Percentiles rank a stretch among this genome's conserved stretches.
Conservation (phyloP, 176 grass and related monocot species). For the Carex littledalei region DNA sequence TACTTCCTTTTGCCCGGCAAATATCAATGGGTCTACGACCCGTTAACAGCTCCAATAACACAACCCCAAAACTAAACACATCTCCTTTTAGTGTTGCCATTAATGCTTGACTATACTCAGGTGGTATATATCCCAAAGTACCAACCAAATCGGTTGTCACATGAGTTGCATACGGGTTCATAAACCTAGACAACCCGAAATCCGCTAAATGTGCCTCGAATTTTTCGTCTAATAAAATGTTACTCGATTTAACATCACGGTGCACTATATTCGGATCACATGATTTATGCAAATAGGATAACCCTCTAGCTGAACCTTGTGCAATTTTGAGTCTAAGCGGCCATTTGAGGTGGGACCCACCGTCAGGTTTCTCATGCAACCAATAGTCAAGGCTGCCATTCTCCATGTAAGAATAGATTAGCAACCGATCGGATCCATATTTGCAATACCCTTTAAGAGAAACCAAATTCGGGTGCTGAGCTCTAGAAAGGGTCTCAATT, state of each 20-base stretch:
- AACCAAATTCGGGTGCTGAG: slow-evolving; percentile 86
- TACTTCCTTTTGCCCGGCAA: slow-evolving; percentile 54
- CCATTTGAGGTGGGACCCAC: slow-evolving; percentile 74
- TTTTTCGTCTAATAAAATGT: slow-evolving; percentile 83
- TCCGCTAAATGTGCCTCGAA: slow-evolving; percentile 89
- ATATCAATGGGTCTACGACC: slow-evolving; percentile 73
- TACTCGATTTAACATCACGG: slow-evolving; percentile 88
- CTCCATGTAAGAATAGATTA: slow-evolving; percentile 95
- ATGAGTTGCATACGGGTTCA: slow-evolving; percentile 87
- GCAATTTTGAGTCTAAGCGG: slow-evolving; percentile 73
- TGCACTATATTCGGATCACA: slow-evolving; percentile 94
- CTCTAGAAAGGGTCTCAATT: slow-evolving; percentile 80
- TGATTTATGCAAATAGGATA: slow-evolving; percentile 86
- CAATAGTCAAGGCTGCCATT: slow-evolving; percentile 94
- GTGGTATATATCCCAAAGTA: slow-evolving; percentile 87
- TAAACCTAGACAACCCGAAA: slow-evolving; percentile 87
- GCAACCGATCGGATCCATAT: slow-evolving; percentile 68
- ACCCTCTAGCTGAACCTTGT: slow-evolving; percentile 73
- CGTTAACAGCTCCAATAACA: slow-evolving; percentile 75
- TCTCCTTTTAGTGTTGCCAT: slow-evolving; percentile 81
- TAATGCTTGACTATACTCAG: slow-evolving; percentile 74
- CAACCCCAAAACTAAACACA: slow-evolving; percentile 87
- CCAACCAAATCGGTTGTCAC: slow-evolving; percentile 90
- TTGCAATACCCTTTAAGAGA: slow-evolving; percentile 82
- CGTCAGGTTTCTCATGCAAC: slow-evolving; percentile 70